Evolutionary conservation across 805 yeast species (phyloP), one percentile per base, ranked within the genome.

Genomic region (Kazachstania africana): DNA sequence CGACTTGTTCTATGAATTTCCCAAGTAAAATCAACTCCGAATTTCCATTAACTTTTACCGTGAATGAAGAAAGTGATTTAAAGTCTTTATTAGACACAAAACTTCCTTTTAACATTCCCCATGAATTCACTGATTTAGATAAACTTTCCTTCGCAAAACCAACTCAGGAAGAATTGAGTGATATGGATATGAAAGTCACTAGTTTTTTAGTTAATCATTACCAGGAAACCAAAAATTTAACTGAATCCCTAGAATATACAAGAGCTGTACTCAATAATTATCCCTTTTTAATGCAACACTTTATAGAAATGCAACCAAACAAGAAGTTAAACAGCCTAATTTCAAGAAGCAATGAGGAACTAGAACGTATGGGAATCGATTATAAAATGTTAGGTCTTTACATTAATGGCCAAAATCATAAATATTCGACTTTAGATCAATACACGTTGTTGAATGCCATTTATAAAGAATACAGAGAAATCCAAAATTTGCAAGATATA

Each of bases 111-210:
- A 23, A 27, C 6, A 23, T 42, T 3, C 52, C 52, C 3, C 32
- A 38, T 6, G 35, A 37, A 14, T 35, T 45, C 14, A 87, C 91
- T 1, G 64, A 62, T 36, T 65, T 55, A 42, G 63, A 75, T 0
- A 40, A 65, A 0, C 50, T 55, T 25, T 26, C 42, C 5, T 36
- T 39, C 8, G 26, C 41, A 26, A 27, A 39, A 22, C 40, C 43
- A 3, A 31, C 37, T 6, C 37, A 34, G 12, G 43, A 52, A 6
- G 45, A 46, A 4, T 40, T 68, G 3, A 34, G 48, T 3, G 34
- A 44, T 1, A 36, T 87, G 2, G 78, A 71, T 38, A 44, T 84
- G 13, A 83, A 85, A 52, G 94, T 94, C 1, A 70, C 78, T 0
- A 62, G 75, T 1, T 50, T 76, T 1, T 56, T 70, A n/a, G 60